These are phyloP conservation scores for Saccharomycopsis guyanensis DNA, from an alignment of 805 yeast genomes.

Conservation along the genomic window DNA sequence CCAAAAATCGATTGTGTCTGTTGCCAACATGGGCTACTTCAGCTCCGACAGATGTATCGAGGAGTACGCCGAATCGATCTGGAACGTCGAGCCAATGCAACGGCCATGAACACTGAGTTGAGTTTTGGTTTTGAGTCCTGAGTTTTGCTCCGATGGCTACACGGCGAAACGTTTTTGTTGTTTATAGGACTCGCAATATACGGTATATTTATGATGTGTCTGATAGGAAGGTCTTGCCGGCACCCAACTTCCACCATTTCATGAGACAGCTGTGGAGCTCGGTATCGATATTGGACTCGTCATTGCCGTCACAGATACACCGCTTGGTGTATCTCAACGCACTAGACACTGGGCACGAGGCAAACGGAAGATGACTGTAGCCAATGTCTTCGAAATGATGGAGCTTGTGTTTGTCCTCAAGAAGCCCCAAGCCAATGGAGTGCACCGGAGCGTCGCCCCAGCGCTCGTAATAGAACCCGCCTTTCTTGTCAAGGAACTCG, in stretches of 20 bases:
- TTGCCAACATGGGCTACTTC: conserved; percentile 92
- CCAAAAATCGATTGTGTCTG: conserved; percentile 66
- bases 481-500: conserved; percentile 53
- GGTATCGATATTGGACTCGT: conserved; percentile 36
- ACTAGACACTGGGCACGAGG: conserved; percentile 49
- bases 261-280: conserved; percentile 53
- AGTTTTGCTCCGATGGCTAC: no score
- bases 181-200: no score
- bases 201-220: no score
- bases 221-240: conserved; percentile 50
- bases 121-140: not conserved
- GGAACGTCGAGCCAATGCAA: conserved; percentile 75
- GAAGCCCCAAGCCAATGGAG: conserved; percentile 55
- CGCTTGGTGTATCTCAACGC: conserved; percentile 44
- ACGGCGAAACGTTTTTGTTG: no score
- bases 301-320: conserved; percentile 51
- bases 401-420: conserved; percentile 52
- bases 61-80: conserved; percentile 85
- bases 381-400: conserved; percentile 81
- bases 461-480: conserved; percentile 79
- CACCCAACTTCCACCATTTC: conserved; percentile 70
- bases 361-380: conserved; percentile 66
- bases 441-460: conserved; percentile 98
- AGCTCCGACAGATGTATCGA: conserved; percentile 84
- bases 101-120: not conserved